Conservation (phyloP, 208 protist species). For the Leishmania arabica region DNA sequence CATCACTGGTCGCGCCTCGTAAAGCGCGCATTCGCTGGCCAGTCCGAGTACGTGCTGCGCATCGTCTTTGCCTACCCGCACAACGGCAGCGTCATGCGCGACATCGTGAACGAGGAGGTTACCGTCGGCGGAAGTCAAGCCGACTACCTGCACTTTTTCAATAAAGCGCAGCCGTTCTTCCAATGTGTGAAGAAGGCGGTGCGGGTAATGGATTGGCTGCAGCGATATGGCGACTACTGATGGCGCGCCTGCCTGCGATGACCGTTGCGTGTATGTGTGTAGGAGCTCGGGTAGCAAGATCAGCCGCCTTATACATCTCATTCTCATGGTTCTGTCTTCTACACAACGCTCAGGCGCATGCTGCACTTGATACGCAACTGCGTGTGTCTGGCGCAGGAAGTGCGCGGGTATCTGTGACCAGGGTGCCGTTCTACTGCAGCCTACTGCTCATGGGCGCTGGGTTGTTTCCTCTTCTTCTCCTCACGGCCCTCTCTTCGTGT, state of each 20-base stretch:
- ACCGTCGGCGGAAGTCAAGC: constrained; percentile 20
- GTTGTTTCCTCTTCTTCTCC: background rate
- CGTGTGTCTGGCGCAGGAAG: background rate
- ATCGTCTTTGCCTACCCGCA: constrained; percentile 79
- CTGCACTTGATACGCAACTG: background rate
- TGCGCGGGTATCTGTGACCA: background rate
- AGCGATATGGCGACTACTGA: constrained; percentile 33
- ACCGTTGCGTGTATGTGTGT: background rate
- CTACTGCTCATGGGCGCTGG: background rate
- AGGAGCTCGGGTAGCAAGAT: background rate
- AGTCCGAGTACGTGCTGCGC: constrained; percentile 62
- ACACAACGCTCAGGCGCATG: background rate
- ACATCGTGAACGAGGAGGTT: constrained; percentile 54
- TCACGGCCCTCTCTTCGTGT: background rate
- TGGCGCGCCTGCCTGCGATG: background rate
- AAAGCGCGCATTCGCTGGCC: constrained; percentile 36
- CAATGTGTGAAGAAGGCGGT: constrained; percentile 45
- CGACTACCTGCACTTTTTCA: constrained; percentile 56
- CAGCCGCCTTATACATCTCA: background rate
- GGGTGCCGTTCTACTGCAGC: background rate
- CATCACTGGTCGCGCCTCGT: constrained; percentile 27
- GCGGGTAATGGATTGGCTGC: constrained; percentile 49
- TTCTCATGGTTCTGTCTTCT: background rate
- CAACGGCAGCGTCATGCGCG: constrained; percentile 70
- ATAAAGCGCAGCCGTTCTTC: constrained; percentile 35